phyloP scores from a whole-genome alignment of 2,329 filamentous ascomycete species.

The Fusarium poae region DNA sequence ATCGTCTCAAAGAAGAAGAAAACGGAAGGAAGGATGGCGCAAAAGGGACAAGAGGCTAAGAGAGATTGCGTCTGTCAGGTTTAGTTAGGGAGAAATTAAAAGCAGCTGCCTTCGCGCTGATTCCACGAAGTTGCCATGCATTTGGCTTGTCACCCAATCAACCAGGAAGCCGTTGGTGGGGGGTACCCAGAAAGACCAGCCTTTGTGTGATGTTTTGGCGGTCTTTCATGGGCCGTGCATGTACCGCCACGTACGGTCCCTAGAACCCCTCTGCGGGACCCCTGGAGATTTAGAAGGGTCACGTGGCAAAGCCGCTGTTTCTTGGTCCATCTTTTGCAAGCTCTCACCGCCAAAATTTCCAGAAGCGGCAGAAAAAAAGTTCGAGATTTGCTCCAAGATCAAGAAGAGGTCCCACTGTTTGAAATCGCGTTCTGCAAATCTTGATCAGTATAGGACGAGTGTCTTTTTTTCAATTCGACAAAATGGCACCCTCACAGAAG shows the following conservation, averaged over 20 bases:
- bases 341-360: slow-evolving; percentile 53
- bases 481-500: slow-evolving; percentile 64
- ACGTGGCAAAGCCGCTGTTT: slow-evolving; percentile 32
- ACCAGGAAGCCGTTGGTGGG: slow-evolving; percentile 45
- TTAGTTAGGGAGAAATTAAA: slow-evolving; percentile 51
- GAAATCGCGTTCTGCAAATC: slow-evolving; percentile 40
- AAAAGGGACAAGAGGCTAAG: slow-evolving; percentile 20
- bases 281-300: slow-evolving; percentile 33
- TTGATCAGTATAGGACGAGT: slow-evolving; percentile 25
- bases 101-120: slow-evolving; percentile 45
- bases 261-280: slow-evolving; percentile 29
- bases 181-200: slow-evolving; percentile 45
- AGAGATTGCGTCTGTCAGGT: slow-evolving; percentile 45
- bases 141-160: slow-evolving; percentile 50
- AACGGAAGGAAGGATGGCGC: slow-evolving; percentile 20
- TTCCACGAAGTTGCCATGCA: slow-evolving; percentile 43
- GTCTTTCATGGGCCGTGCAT: slow-evolving; percentile 5
- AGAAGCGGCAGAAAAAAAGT: slow-evolving; percentile 52
- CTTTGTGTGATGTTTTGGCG: slow-evolving; percentile 25
- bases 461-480: slow-evolving; percentile 31
- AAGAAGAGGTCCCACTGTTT: slow-evolving; percentile 38
- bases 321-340: too few relatives aligned
- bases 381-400: slow-evolving; percentile 36
- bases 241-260: slow-evolving; percentile 36
- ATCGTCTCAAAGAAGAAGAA: slow-evolving; percentile 21